Percentiles rank a stretch among this genome's conserved stretches.
phyloP scores from a whole-genome alignment of 2,329 filamentous ascomycete genomes.

The Stemphylium lycopersici region DNA sequence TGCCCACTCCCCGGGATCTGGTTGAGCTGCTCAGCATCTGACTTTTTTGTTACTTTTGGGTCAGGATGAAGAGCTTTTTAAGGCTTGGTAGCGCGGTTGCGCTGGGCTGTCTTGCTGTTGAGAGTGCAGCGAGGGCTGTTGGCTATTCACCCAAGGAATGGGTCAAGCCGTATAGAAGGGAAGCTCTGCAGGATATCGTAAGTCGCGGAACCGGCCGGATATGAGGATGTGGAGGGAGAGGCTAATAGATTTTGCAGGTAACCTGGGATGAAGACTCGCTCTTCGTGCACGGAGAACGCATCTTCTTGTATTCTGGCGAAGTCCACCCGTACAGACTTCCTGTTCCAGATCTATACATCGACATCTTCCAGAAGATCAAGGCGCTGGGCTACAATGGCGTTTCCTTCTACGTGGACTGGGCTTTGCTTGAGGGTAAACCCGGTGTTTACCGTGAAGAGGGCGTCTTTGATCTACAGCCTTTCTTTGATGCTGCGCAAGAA shows the following conservation, averaged over 20 bases:
- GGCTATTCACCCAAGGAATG: slow-evolving; percentile 58
- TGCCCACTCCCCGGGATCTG: background rate
- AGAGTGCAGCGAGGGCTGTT: slow-evolving; percentile 56
- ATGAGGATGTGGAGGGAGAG: background rate
- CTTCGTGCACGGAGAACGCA: slow-evolving; percentile 70
- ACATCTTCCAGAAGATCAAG: slow-evolving; percentile 83
- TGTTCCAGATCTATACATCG: slow-evolving; percentile 68
- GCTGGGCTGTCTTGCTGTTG: slow-evolving; percentile 51
- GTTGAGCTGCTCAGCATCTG: background rate
- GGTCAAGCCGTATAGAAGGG: slow-evolving; percentile 58
- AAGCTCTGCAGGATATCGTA: slow-evolving; percentile 62
- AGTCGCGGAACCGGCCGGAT: slow-evolving; percentile 23
- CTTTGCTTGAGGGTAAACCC: slow-evolving; percentile 73
- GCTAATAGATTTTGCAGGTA: slow-evolving; percentile 47
- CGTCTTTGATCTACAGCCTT: slow-evolving; percentile 73
- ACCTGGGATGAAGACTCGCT: slow-evolving; percentile 77
- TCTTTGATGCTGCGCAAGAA: slow-evolving; percentile 75
- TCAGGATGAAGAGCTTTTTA: slow-evolving; percentile 27
- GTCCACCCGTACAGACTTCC: slow-evolving; percentile 73
- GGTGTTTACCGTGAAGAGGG: slow-evolving; percentile 74
- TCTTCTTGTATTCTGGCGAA: slow-evolving; percentile 76
- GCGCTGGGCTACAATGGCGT: slow-evolving; percentile 80
- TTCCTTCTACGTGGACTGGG: slow-evolving; percentile 82
- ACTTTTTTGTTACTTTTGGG: slow-evolving; percentile 4
- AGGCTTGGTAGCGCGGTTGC: slow-evolving; percentile 32